These are phyloP conservation scores for Styphnolobium japonicum DNA, from an alignment of 306 rosid genomes.

Conservation along the genomic window DNA sequence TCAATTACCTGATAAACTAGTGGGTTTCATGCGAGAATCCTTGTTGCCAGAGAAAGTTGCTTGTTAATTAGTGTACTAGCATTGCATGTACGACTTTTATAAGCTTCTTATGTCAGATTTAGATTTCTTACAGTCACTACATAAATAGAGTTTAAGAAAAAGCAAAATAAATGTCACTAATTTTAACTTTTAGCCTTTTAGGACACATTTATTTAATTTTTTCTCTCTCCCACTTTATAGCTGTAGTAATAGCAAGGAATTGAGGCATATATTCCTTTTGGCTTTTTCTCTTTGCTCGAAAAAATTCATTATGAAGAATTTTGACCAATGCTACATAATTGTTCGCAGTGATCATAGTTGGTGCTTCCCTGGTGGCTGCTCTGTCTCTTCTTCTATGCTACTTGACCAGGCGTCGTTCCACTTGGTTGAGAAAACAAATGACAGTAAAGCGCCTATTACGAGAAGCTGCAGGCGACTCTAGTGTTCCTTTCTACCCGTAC, in stretches of 20 bases:
- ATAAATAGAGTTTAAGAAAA: not conserved
- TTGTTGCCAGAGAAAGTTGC: not conserved
- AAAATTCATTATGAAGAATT: not conserved
- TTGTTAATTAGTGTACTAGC: not conserved
- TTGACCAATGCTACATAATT: constrained; percentile 10
- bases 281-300: not conserved
- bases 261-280: no score
- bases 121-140: not conserved
- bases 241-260: no score
- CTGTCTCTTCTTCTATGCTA: constrained; percentile 46
- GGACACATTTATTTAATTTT: not conserved
- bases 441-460: constrained; percentile 67
- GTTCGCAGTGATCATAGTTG: constrained; percentile 50
- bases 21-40: not conserved
- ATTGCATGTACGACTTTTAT: not conserved
- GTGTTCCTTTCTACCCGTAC: constrained; percentile 70
- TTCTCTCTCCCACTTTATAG: not conserved
- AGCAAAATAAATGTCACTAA: no score
- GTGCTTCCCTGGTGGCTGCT: constrained; percentile 52
- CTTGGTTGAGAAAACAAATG: constrained; percentile 60
- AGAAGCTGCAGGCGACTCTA: constrained; percentile 85
- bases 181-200: not conserved
- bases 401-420: constrained; percentile 53
- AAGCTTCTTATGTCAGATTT: not conserved
- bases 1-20: not conserved